Conservation (phyloP, 257 asterid genomes). For the Ilex asprella region DNA sequence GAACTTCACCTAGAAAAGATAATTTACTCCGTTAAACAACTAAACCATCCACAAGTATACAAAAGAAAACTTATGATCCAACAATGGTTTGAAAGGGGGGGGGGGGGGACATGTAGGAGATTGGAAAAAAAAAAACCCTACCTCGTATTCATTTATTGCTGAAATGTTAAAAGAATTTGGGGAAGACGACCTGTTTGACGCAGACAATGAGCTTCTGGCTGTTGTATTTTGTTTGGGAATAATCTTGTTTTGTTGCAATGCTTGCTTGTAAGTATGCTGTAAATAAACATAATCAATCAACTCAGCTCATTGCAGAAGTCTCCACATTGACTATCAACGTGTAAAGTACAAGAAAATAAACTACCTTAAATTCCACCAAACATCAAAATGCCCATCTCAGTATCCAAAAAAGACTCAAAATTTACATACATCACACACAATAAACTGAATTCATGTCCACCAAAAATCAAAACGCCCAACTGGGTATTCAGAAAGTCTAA, state of each 20-base stretch:
- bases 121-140: constrained; percentile 16
- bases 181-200: constrained; percentile 68
- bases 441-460: neutral
- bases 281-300: constrained; percentile 7
- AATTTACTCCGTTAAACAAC: constrained; percentile 4
- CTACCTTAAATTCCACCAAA: neutral
- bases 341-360: no score
- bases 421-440: neutral
- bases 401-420: no score
- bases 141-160: constrained; percentile 83
- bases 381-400: neutral
- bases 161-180: constrained; percentile 62
- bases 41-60: constrained; percentile 5
- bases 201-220: constrained; percentile 56
- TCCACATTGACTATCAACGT: no score
- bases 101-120: neutral
- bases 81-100: neutral
- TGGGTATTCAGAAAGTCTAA: neutral
- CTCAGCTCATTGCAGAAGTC: neutral
- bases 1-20: constrained; percentile 64
- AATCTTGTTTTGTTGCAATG: constrained; percentile 64
- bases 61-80: neutral
- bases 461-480: neutral
- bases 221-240: constrained; percentile 56
- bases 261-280: constrained; percentile 82